phyloP scores from a whole-genome alignment of 2,329 filamentous ascomycete genomes.

The Colletotrichum orchidophilum region DNA sequence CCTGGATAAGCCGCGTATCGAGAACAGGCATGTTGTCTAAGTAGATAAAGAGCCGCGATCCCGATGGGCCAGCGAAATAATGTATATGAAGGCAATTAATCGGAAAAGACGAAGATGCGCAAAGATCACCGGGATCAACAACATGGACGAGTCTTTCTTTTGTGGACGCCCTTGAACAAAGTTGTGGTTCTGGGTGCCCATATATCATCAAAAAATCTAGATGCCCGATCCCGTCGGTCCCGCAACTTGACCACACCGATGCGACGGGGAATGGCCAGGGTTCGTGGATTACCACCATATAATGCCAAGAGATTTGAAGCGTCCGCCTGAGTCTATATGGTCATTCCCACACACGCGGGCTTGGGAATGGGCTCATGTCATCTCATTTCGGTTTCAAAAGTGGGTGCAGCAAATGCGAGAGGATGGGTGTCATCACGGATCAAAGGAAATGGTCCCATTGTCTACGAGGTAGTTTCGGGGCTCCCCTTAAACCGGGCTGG shows the following conservation, averaged over 20 bases:
- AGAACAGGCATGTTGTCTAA: constrained; percentile 21
- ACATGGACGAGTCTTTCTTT: background rate
- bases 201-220: constrained; percentile 1
- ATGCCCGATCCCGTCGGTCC: background rate
- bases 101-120: background rate
- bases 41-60: background rate
- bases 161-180: background rate
- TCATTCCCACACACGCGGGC: constrained; percentile 14
- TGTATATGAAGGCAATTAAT: background rate
- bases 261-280: background rate
- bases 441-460: background rate
- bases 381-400: constrained; percentile 31
- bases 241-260: background rate
- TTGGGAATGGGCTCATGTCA: constrained; percentile 32
- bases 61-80: background rate
- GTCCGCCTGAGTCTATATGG: constrained; percentile 21
- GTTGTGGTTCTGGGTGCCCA: background rate
- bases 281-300: background rate
- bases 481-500: constrained; percentile 19
- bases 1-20: constrained; percentile 17
- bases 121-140: constrained; percentile 29
- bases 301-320: constrained; percentile 16
- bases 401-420: background rate
- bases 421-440: background rate
- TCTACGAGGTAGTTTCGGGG: constrained; percentile 20